phyloP scores from a whole-genome alignment of 306 rosid species.

The Pterocarpus macrocarpus region DNA sequence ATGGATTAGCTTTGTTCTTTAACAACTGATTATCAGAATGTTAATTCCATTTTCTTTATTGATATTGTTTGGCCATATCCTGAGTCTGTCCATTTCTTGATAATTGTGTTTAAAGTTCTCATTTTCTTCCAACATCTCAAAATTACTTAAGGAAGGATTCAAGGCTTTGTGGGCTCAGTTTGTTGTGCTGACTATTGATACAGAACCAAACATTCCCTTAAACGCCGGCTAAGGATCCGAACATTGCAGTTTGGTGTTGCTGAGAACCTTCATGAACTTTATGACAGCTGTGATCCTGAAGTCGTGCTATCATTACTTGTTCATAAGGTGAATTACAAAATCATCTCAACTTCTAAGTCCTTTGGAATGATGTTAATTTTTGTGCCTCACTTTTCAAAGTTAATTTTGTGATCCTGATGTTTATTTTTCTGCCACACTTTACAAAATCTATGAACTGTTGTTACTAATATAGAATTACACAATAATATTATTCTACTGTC shows the following conservation, averaged over 20 bases:
- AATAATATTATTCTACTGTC: slow-evolving; percentile 6
- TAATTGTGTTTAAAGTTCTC: slow-evolving; percentile 24
- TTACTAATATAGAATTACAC: slow-evolving; percentile 26
- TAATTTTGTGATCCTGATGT: slow-evolving; percentile 7
- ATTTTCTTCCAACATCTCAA: slow-evolving; percentile 37
- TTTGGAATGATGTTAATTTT: slow-evolving; percentile 19
- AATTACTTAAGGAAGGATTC: slow-evolving; percentile 39
- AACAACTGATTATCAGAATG: slow-evolving; percentile 13
- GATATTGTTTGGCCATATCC: slow-evolving; percentile 10
- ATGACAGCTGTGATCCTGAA: slow-evolving; percentile 92
- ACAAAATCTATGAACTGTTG: slow-evolving; percentile 20
- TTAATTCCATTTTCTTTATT: slow-evolving; percentile 23
- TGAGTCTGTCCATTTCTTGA: slow-evolving; percentile 19
- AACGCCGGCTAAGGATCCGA: slow-evolving; percentile 86
- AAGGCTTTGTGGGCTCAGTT: slow-evolving; percentile 43
- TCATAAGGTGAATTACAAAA: slow-evolving; percentile 77
- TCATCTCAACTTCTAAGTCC: slow-evolving; percentile 31
- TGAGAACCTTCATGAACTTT: slow-evolving; percentile 77
- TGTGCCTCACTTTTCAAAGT: slow-evolving; percentile 7
- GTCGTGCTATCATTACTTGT: slow-evolving; percentile 85
- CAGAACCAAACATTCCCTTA: slow-evolving; percentile 81
- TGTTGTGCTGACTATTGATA: slow-evolving; percentile 47
- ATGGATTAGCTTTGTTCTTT: slow-evolving; percentile 30
- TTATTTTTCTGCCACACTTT: slow-evolving; percentile 4
- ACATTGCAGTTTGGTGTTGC: slow-evolving; percentile 86